Evolutionary conservation across 2,329 filamentous ascomycete species (phyloP), one percentile per base, ranked within the genome.

Genomic region (Stachybotrys echinatus): DNA sequence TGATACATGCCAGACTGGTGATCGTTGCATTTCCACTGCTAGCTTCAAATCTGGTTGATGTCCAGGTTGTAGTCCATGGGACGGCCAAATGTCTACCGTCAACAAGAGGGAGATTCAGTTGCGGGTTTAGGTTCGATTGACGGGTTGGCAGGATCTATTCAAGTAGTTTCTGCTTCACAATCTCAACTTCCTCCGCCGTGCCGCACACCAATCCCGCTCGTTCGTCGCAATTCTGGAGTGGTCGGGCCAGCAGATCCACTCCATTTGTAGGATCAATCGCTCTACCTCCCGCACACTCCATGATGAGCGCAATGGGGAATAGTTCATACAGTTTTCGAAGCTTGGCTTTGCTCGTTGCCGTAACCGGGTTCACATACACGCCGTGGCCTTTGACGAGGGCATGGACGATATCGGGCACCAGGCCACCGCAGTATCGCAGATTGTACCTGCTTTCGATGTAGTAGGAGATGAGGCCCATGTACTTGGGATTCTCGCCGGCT

Each of bases 391-490:
- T 84, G 52, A 78, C 74, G 7, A 85, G 65, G 4, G 75, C 73
- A 51, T 85, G 82, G 12, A 78, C 75, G 0, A 85, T 65, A 49
- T 85, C 82, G 0, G 82, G 82, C 3, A 85, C 81, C 4, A 85
- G 62, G 0, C 82, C 82, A 0, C 82, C 82, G 18, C 73, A 74
- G 56, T 85, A 85, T 3, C 82, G 69, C 37, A 85, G 67, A 1
- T 81, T 84, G 59, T 83, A 85, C 56, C 72, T 73, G 39, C 74
- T 61, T n/a, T 53, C 44, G 7, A 85, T 74, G 52, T 74, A 84
- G 5, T 68, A 61, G 21, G 66, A 64, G 5, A 85, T 65, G 0
- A 85, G 69, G 0, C 47, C 50, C 62, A 73, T 69, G 61, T 85
- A 85, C 23, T 56, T 55, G 6, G 63, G 57, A 42, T 76, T 67